Evolutionary conservation across 495 filamentous ascomycete species (phyloP).

Genomic region (Hamigera avellanea): DNA sequence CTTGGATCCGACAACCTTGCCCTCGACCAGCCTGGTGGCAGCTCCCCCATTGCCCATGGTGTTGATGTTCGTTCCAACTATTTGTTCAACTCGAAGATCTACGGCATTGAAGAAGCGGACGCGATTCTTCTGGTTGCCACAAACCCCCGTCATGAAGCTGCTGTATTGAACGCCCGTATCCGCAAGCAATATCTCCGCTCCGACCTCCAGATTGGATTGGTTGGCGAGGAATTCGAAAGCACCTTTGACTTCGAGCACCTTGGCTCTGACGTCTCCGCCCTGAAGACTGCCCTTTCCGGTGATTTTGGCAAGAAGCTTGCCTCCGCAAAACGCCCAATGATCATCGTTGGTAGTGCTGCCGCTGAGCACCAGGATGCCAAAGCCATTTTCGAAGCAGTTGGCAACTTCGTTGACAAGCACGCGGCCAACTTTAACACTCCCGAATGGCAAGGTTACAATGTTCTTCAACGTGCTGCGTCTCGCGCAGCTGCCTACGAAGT

Average conservation of each 20-base stretch:
- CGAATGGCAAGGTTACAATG: constrained; percentile 96
- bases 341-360: constrained; percentile 82
- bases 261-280: constrained; percentile 58
- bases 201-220: constrained; percentile 82
- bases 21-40: constrained; percentile 78
- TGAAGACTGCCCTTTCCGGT: constrained; percentile 80
- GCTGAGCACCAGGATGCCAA: constrained; percentile 84
- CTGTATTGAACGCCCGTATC: constrained; percentile 89
- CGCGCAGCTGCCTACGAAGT: constrained; percentile 88
- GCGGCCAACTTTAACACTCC: constrained; percentile 72
- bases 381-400: constrained; percentile 82
- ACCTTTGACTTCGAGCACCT: constrained; percentile 91
- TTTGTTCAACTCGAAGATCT: constrained; percentile 89
- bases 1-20: constrained; percentile 92
- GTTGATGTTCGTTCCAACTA: constrained; percentile 92
- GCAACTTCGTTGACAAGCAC: constrained; percentile 85
- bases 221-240: constrained; percentile 82
- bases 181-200: constrained; percentile 95
- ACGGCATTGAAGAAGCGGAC: constrained; percentile 87
- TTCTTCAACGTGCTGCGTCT: constrained; percentile 87
- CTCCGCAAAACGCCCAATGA: constrained; percentile 86
- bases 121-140: constrained; percentile 85
- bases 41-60: constrained; percentile 78
- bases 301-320: constrained; percentile 83
- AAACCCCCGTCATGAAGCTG: constrained; percentile 89